Evolutionary conservation across 2,329 filamentous ascomycete genomes (phyloP).

Genomic region (Penicillium sp.): DNA sequence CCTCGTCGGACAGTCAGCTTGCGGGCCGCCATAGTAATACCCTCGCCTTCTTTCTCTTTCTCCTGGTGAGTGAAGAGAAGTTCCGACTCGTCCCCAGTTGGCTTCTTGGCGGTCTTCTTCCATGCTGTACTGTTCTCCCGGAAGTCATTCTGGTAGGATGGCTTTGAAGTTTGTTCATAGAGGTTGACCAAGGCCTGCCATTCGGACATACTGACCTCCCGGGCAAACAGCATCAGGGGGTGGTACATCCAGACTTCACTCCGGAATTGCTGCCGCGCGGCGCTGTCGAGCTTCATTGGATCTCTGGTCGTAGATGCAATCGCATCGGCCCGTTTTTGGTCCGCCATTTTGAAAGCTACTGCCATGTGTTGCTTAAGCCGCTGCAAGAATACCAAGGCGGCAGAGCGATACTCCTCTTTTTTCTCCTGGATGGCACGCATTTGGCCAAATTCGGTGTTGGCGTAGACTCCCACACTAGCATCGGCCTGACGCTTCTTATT

Average conservation of each 20-base stretch:
- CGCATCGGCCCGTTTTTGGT: slow-evolving; percentile 66
- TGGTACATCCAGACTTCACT: slow-evolving; percentile 82
- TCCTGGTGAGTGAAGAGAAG: slow-evolving; percentile 87
- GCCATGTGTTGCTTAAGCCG: slow-evolving; percentile 80
- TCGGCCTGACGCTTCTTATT: slow-evolving; percentile 51
- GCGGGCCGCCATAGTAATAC: slow-evolving; percentile 69
- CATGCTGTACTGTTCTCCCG: slow-evolving; percentile 72
- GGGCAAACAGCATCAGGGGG: slow-evolving; percentile 80
- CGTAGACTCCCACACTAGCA: slow-evolving; percentile 57
- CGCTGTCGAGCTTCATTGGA: slow-evolving; percentile 63
- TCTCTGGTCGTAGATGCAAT: slow-evolving; percentile 46
- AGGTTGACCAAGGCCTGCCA: slow-evolving; percentile 78
- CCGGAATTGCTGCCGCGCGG: slow-evolving; percentile 69
- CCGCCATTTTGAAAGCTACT: slow-evolving; percentile 72
- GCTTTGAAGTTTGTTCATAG: slow-evolving; percentile 74
- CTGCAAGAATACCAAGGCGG: slow-evolving; percentile 73
- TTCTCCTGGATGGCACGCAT: slow-evolving; percentile 96
- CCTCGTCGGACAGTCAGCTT: slow-evolving; percentile 93
- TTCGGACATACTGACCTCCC: slow-evolving; percentile 75
- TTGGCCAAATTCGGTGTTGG: slow-evolving; percentile 70
- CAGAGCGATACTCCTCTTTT: slow-evolving; percentile 79
- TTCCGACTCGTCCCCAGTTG: slow-evolving; percentile 73
- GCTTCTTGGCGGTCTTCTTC: slow-evolving; percentile 75
- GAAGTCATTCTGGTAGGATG: slow-evolving; percentile 79
- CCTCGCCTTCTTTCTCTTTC: slow-evolving; percentile 74